Base-by-base conservation (phyloP, 1,284 basidiomycete genomes). In the Hypsizygus ulmarius region DNA sequence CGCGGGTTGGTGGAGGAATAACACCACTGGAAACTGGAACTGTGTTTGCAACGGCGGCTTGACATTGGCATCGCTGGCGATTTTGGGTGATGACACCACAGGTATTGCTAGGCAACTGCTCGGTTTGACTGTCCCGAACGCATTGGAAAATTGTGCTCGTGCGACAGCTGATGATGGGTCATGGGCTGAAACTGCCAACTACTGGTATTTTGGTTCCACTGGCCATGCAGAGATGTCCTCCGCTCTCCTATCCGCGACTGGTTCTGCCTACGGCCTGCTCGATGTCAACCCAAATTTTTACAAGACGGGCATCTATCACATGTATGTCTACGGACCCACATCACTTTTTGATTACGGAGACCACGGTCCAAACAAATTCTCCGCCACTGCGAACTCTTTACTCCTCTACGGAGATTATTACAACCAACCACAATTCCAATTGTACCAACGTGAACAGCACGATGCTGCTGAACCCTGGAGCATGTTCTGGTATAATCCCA, bases 401-500 rank as follows among this genome's bases (percentile, higher is more conserved):
- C 60, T 90, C 50, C 78, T 91, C 58, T 93, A 90, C 66, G 85
- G 79, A 15, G 66, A 75, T 14, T 66, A 79, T 21, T 94, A 78
- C 70, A 69, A 84, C 41, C 67, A 78, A 50, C 90, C 96, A 9
- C 68, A 74, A 57, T 96, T 86, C 66, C 75, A 84, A 11, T 79
- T 99, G 44, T 94, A 86, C 81, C 96, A 99, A 70, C 90, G 96
- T 52, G 96, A 99, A 65, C 90, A 89, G 59, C 72, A 73, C 45
- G 95, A 98, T 61, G 86, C 93, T 1, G 71, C 87, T 14, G 96
- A 99, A 56, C 96, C 96, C 0, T 93, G 87, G 81, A 84, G 83
- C 62, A 95, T 99, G 92, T 96, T 99, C 76, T 99, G 93, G 93
- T 99, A 98, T 68, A 78, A 97, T 65, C 84, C 93, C 9, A 74